Evolutionary conservation across 169 alveolate species (phyloP), one percentile per base, ranked within the genome.

Genomic region (Nephromyces sp.): DNA sequence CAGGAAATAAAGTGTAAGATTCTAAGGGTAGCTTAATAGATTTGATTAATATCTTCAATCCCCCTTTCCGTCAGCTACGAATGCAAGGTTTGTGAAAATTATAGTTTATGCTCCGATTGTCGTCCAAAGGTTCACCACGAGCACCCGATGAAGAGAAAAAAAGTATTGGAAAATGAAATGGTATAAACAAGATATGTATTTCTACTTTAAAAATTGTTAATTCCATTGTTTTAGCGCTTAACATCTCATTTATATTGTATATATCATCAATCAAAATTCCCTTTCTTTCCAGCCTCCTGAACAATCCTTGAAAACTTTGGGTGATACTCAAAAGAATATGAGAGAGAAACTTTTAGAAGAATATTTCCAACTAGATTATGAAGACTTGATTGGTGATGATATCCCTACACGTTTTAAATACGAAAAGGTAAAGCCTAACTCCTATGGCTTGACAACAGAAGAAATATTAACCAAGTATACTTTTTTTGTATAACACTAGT

Each of bases 61-160:
- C n/a, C n/a, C n/a, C n/a, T 3, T n/a, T 35, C 43, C 1, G 3
- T 76, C 68, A 86, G 91, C 74, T 90, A 83, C 70, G 95, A 90
- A 70, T 90, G 95, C 72, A 72, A 78, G 35, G 81, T 80, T 15
- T 90, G 95, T 61, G 95, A 90, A 32, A 86, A 90, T 73, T 90
- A 75, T 78, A 83, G 92, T 29, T 87, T 90, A 71, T 90, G 95
- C 81, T 84, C 87, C 64, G 62, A 63, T 5, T 90, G 95, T 63
- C 87, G 72, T 70, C 88, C 85, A 2, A 28, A 27, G 32, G 72
- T 66, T n/a, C 79, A 73, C 32, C 80, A 74, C 25, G 75, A 69
- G n/a, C 80, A 74, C 63, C 79, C 53, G 8, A 53, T 73, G 35
- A 64, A 65, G 4, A 32, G 31, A 35, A 21, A 74, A 33, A 80